Evolutionary conservation across 345 rosid genomes (phyloP).

Genomic region (Geranium brycei): DNA sequence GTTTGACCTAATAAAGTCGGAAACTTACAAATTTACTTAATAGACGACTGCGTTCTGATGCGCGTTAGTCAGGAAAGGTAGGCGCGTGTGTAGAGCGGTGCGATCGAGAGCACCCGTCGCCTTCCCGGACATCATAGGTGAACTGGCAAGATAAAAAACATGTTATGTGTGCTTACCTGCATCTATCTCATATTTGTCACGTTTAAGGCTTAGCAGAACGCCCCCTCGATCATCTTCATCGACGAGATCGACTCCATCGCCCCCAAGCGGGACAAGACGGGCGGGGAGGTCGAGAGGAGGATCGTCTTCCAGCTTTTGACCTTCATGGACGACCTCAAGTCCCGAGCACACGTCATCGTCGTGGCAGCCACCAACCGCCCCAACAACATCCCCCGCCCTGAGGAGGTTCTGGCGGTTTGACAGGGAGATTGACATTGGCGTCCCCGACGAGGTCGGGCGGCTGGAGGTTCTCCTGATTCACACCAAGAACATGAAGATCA

Average conservation of each 20-base stretch:
- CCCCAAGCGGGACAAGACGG: slow-evolving; percentile 56
- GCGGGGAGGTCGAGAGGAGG: slow-evolving; percentile 55
- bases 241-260: slow-evolving; percentile 64
- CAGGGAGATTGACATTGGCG: slow-evolving; percentile 33
- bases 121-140: too few species aligned
- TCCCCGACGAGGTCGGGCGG: slow-evolving; percentile 10
- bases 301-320: slow-evolving; percentile 55
- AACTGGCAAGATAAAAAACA: too few species aligned
- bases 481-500: slow-evolving; percentile 13
- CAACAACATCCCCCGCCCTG: slow-evolving; percentile 32
- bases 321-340: slow-evolving; percentile 40
- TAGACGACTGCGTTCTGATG: too few species aligned
- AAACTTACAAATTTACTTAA: too few species aligned
- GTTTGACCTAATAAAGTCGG: too few species aligned
- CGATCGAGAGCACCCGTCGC: too few species aligned
- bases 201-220: too few species aligned
- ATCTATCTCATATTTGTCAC: too few species aligned
- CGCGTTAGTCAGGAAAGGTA: too few species aligned
- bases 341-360: slow-evolving; percentile 38
- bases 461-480: too few species aligned
- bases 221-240: slow-evolving; percentile 51
- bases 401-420: slow-evolving; percentile 45
- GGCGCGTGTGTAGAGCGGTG: too few species aligned
- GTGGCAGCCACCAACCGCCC: slow-evolving; percentile 42
- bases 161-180: too few species aligned